Conservation (phyloP, 2,329 filamentous ascomycete genomes). For the Cercospora janseana region DNA sequence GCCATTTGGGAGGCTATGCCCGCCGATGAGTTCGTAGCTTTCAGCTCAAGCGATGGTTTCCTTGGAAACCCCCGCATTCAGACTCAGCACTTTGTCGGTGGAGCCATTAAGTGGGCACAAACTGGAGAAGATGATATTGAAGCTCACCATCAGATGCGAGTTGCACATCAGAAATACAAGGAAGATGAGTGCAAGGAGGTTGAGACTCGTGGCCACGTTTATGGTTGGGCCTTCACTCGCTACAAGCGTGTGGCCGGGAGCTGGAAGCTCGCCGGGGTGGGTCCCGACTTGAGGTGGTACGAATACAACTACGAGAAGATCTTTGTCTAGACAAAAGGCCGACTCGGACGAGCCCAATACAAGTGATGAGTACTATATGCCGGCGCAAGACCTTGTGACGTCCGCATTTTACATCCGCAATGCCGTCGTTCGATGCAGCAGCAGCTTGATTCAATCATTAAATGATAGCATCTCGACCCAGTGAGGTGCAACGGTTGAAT, state of each 20-base stretch:
- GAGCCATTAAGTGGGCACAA: background rate
- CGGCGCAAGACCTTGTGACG: too few relatives aligned
- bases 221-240: background rate
- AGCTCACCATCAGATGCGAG: slow-evolving; percentile 3
- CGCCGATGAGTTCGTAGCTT: background rate
- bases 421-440: too few relatives aligned
- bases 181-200: background rate
- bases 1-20: slow-evolving; percentile 2
- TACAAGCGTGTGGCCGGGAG: background rate
- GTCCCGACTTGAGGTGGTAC: background rate
- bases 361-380: too few relatives aligned
- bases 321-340: background rate
- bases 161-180: background rate
- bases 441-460: too few relatives aligned
- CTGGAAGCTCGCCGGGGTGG: background rate
- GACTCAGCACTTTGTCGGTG: slow-evolving; percentile 2
- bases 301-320: background rate
- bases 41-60: background rate
- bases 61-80: background rate
- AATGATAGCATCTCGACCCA: too few relatives aligned
- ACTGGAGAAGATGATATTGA: background rate
- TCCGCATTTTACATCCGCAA: too few relatives aligned
- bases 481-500: too few relatives aligned
- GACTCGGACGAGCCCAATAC: too few relatives aligned
- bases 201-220: too few relatives aligned